Conservation (phyloP, 139 green algal species). For the Astrephomene gubernaculifera region DNA sequence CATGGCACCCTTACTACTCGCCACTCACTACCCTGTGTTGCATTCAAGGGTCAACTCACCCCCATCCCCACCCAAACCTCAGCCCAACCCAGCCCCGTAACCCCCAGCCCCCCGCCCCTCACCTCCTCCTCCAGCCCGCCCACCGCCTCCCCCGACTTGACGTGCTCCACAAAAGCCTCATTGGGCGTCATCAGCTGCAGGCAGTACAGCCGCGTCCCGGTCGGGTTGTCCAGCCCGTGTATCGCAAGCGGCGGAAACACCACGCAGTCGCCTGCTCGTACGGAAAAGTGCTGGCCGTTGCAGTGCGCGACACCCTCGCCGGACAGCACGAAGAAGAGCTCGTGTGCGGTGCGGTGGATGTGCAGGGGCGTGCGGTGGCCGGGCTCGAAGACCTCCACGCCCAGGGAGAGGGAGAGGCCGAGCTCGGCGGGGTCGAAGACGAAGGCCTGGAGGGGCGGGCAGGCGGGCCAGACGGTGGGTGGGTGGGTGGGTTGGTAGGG, state of each 20-base stretch:
- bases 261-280: constrained; percentile 77
- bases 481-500: background rate
- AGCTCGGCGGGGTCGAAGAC: constrained; percentile 72
- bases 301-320: constrained; percentile 74
- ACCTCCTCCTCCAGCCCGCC: constrained; percentile 54
- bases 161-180: constrained; percentile 87
- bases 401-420: constrained; percentile 76
- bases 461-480: background rate
- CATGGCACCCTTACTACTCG: no score
- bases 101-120: background rate
- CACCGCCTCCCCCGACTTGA: constrained; percentile 62
- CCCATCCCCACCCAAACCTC: no score
- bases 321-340: constrained; percentile 90
- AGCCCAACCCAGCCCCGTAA: no score
- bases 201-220: constrained; percentile 67
- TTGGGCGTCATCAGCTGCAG: constrained; percentile 91
- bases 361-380: constrained; percentile 81
- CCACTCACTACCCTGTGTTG: no score
- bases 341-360: constrained; percentile 76
- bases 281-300: constrained; percentile 59
- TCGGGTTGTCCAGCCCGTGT: constrained; percentile 84
- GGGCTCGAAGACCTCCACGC: constrained; percentile 83
- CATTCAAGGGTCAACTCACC: no score
- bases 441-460: constrained; percentile 58
- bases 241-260: constrained; percentile 79